Percentiles rank a stretch among this genome's conserved stretches.
Evolutionary conservation across 2,329 filamentous ascomycete genomes (phyloP).

Genomic region (Paraconiothyrium brasiliense): DNA sequence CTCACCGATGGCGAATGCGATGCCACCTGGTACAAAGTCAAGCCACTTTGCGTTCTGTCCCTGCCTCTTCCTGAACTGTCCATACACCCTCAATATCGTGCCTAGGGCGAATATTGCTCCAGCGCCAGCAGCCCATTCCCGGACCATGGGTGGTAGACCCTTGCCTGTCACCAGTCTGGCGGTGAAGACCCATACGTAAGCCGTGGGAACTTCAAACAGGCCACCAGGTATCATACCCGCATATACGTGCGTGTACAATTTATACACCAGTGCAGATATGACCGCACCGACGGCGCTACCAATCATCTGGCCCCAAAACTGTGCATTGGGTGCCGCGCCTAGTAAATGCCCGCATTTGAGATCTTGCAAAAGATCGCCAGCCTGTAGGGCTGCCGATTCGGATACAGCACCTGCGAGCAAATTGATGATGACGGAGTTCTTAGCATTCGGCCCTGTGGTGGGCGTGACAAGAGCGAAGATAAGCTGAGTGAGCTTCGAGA

Average conservation of each 20-base stretch:
- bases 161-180: slow-evolving; percentile 91
- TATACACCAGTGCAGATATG: slow-evolving; percentile 86
- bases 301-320: slow-evolving; percentile 96
- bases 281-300: slow-evolving; percentile 87
- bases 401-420: slow-evolving; percentile 90
- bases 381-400: slow-evolving; percentile 87
- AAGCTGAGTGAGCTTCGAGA: slow-evolving; percentile 94
- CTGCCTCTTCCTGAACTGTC: slow-evolving; percentile 40
- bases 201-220: slow-evolving; percentile 92
- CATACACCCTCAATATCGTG: slow-evolving; percentile 71
- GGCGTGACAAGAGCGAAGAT: slow-evolving; percentile 94
- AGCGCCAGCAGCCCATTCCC: slow-evolving; percentile 79
- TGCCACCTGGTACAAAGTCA: slow-evolving; percentile 84
- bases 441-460: slow-evolving; percentile 58
- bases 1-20: slow-evolving; percentile 90
- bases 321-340: slow-evolving; percentile 89
- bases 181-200: slow-evolving; percentile 97
- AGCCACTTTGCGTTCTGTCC: slow-evolving; percentile 67
- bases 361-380: slow-evolving; percentile 96
- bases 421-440: slow-evolving; percentile 92
- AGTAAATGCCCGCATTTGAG: slow-evolving; percentile 95
- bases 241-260: slow-evolving; percentile 90
- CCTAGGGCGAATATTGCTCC: slow-evolving; percentile 76
- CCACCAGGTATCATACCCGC: slow-evolving; percentile 76
- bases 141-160: slow-evolving; percentile 84